Evolutionary conservation across 306 rosid species (phyloP).

Genomic region (Dalbergia cultrata): DNA sequence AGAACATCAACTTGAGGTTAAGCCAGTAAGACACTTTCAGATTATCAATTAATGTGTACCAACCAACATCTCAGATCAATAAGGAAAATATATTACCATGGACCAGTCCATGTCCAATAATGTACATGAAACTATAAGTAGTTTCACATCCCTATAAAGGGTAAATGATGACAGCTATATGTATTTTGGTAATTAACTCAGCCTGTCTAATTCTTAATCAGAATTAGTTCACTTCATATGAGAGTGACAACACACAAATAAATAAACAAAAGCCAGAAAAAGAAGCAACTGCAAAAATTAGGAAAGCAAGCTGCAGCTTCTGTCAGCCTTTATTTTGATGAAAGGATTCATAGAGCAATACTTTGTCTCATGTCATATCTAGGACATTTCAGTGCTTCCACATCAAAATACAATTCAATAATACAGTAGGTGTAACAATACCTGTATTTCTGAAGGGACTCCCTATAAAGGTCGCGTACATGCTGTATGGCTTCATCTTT

Average conservation of each 20-base stretch:
- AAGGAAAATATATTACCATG: conserved; percentile 9
- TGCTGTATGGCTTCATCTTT: conserved; percentile 84
- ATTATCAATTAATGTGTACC: neutral
- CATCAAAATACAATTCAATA: conserved; percentile 35
- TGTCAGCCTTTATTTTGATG: conserved; percentile 7
- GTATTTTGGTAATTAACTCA: neutral
- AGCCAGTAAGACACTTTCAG: conserved; percentile 3
- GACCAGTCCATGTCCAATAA: conserved; percentile 24
- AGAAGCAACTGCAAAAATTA: conserved; percentile 15
- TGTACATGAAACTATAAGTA: conserved; percentile 32
- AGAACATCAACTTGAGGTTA: conserved; percentile 18
- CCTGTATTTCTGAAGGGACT: conserved; percentile 78
- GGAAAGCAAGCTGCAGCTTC: conserved; percentile 27
- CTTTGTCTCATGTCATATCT: conserved; percentile 28
- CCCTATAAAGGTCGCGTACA: conserved; percentile 76
- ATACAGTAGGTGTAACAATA: conserved; percentile 43
- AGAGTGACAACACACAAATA: neutral
- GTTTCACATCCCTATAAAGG: conserved; percentile 6
- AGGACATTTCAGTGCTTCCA: conserved; percentile 27
- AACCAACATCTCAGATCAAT: conserved; percentile 15
- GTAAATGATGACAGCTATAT: neutral
- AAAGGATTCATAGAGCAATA: neutral
- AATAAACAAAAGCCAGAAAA: neutral
- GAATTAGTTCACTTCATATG: conserved; percentile 31
- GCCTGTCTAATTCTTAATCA: conserved; percentile 20